Conservation (phyloP, 257 asterid species). For the Ilex asprella region DNA sequence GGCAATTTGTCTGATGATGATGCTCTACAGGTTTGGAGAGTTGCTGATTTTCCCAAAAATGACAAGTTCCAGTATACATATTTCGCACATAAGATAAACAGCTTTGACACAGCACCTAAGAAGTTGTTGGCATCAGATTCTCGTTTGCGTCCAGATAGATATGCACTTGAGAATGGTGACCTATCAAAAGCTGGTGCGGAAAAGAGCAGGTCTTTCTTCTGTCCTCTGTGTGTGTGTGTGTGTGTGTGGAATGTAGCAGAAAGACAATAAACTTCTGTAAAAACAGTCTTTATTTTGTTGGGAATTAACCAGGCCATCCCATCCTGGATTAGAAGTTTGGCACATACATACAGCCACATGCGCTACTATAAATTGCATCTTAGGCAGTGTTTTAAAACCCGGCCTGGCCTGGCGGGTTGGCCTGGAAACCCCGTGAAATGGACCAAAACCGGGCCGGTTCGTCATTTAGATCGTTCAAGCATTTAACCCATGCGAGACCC, state of each 20-base stretch:
- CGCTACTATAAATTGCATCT: no score
- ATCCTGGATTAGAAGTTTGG: no score
- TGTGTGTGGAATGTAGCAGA: no score
- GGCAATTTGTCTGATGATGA: neutral
- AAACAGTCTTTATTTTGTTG: neutral
- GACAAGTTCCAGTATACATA: constrained; percentile 87
- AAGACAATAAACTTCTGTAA: no score
- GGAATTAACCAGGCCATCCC: neutral
- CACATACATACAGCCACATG: no score
- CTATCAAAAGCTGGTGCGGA: constrained; percentile 79
- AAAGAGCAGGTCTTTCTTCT: constrained; percentile 71
- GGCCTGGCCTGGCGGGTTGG: no score
- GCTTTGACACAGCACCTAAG: constrained; percentile 91
- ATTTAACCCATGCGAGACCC: no score
- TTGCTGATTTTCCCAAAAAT: constrained; percentile 60
- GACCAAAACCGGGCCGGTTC: no score
- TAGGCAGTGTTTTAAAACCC: no score
- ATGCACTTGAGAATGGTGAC: constrained; percentile 96
- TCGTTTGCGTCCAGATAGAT: constrained; percentile 94
- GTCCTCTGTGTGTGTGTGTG: no score
- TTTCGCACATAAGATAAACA: constrained; percentile 90
- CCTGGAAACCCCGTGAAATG: no score
- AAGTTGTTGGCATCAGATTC: constrained; percentile 90
- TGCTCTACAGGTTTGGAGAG: constrained; percentile 65
- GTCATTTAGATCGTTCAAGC: no score